Percentiles rank a stretch among this genome's conserved stretches.
phyloP scores from a whole-genome alignment of 169 alveolate species.

The Cardiosporidium cionae region DNA sequence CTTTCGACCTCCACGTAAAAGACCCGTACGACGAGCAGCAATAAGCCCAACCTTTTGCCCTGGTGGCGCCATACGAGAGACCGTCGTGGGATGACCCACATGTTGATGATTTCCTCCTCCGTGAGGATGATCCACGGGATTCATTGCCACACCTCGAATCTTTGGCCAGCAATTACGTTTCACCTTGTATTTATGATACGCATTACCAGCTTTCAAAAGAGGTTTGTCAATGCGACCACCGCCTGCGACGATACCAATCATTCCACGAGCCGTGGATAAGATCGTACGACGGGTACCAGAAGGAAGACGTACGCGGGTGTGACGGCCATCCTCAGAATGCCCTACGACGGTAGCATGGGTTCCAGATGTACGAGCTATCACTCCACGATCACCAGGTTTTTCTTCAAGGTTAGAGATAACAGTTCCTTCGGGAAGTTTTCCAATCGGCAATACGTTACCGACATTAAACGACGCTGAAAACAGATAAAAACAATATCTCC shows the following conservation, averaged over 20 bases:
- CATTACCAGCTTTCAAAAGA: constrained; percentile 95
- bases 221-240: constrained; percentile 99
- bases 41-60: constrained; percentile 99
- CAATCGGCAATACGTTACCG: constrained; percentile 96
- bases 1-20: constrained; percentile 92
- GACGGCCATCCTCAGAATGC: constrained; percentile 92
- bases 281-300: constrained; percentile 95
- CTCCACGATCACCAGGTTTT: constrained; percentile 96
- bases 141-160: constrained; percentile 99
- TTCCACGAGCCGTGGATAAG: constrained; percentile 81
- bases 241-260: constrained; percentile 97
- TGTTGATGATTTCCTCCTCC: constrained; percentile 99
- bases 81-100: constrained; percentile 98
- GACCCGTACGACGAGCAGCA: constrained; percentile 99
- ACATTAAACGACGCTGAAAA: constrained; percentile 76
- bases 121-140: constrained; percentile 99
- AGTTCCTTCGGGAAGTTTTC: constrained; percentile 98
- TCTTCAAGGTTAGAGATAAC: constrained; percentile 91
- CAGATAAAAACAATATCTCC: no score
- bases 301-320: constrained; percentile 94
- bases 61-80: constrained; percentile 93
- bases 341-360: constrained; percentile 89
- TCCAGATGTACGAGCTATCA: constrained; percentile 96
- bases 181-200: constrained; percentile 93
- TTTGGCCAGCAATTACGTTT: constrained; percentile 99